A percentile compares a stretch with the other conserved stretches of the same genome.
Conservation (phyloP, 768 basidiomycete species). For the Chiua virens region DNA sequence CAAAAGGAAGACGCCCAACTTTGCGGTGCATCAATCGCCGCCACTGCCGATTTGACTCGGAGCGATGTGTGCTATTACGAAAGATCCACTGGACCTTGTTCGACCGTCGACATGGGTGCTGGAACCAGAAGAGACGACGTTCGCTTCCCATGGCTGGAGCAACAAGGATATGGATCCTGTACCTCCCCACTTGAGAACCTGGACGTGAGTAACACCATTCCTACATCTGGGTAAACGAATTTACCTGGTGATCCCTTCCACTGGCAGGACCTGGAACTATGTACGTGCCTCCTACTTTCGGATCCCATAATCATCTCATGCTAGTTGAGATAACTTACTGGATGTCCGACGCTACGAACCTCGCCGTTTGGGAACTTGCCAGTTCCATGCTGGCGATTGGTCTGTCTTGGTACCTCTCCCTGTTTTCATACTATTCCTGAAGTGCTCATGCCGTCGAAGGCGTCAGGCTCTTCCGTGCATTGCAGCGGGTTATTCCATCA, state of each 20-base stretch:
- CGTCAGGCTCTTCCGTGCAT: constrained; percentile 69
- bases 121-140: constrained; percentile 46
- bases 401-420: constrained; percentile 56
- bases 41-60: background rate
- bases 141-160: constrained; percentile 56
- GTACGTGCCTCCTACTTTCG: constrained; percentile 33
- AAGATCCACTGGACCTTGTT: constrained; percentile 4
- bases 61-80: constrained; percentile 9
- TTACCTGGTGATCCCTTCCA: too few species aligned
- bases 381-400: constrained; percentile 77
- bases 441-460: constrained; percentile 36
- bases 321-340: constrained; percentile 22
- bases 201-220: too few species aligned
- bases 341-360: constrained; percentile 27
- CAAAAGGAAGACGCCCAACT: constrained; percentile 4
- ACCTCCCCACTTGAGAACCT: constrained; percentile 39
- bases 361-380: constrained; percentile 42
- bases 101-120: constrained; percentile 21
- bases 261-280: background rate
- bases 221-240: too few species aligned
- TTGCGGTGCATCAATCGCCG: background rate
- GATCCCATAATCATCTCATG: background rate
- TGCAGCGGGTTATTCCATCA: constrained; percentile 69
- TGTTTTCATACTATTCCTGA: background rate
- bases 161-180: constrained; percentile 83